Percentiles rank a stretch among this genome's conserved stretches.
Evolutionary conservation across 2,329 filamentous ascomycete species (phyloP).

Genomic region (Teratosphaeria zuluensis): DNA sequence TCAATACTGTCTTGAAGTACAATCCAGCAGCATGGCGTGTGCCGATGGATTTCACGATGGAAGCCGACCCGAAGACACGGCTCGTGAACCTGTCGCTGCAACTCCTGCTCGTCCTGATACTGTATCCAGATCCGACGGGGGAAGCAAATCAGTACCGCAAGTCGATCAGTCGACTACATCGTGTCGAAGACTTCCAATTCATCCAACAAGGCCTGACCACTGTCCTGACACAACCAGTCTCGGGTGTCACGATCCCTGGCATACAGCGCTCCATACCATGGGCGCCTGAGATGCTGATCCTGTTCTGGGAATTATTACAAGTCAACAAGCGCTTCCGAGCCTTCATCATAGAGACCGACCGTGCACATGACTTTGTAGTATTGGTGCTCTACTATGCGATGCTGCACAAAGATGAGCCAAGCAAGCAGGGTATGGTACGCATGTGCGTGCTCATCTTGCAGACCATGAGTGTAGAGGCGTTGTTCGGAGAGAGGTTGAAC

Average conservation of each 20-base stretch:
- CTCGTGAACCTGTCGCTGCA: constrained; percentile 89
- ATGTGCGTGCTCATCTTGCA: constrained; percentile 98
- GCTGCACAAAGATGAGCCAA: constrained; percentile 73
- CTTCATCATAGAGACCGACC: constrained; percentile 92
- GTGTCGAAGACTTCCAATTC: constrained; percentile 95
- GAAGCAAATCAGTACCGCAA: constrained; percentile 86
- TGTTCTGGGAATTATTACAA: constrained; percentile 95
- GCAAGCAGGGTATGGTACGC: constrained; percentile 83
- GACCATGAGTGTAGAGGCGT: constrained; percentile 84
- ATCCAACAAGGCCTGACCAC: constrained; percentile 38
- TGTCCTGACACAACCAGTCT: constrained; percentile 75
- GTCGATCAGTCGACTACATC: constrained; percentile 79
- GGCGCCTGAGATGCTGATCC: constrained; percentile 89
- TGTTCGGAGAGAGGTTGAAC: constrained; percentile 84
- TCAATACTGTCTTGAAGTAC: constrained; percentile 87
- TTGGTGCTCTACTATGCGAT: constrained; percentile 86
- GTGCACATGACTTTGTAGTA: constrained; percentile 86
- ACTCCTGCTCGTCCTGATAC: constrained; percentile 58
- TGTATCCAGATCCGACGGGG: constrained; percentile 18
- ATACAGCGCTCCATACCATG: constrained; percentile 72
- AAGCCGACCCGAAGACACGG: constrained; percentile 63
- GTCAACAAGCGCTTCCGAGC: constrained; percentile 96
- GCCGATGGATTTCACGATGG: constrained; percentile 81
- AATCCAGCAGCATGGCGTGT: constrained; percentile 91
- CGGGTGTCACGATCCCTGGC: constrained; percentile 73